These are phyloP conservation scores for Pyrenophora tritici-repentis DNA, from an alignment of 2,329 filamentous ascomycete genomes.

Conservation along the genomic window DNA sequence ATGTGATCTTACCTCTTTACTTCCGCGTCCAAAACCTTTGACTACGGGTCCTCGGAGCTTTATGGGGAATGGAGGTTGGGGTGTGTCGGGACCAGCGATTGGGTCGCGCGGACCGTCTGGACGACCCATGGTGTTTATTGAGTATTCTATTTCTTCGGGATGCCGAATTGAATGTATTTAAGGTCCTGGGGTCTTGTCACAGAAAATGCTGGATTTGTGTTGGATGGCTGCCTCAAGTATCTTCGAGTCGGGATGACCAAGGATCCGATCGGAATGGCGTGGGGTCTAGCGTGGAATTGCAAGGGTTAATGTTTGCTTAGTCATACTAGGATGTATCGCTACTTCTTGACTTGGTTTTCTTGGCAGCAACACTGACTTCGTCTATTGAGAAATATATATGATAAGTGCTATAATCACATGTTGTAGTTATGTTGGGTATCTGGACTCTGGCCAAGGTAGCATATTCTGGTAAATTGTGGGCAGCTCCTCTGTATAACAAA, in stretches of 20 bases:
- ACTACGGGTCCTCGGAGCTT: constrained; percentile 85
- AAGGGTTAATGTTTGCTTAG: constrained; percentile 13
- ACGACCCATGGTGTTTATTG: constrained; percentile 28
- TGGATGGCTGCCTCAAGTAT: constrained; percentile 11
- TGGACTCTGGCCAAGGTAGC: no score
- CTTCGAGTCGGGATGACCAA: constrained; percentile 16
- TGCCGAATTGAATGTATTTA: not conserved
- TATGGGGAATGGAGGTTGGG: constrained; percentile 79
- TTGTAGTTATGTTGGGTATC: no score
- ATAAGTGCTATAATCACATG: no score
- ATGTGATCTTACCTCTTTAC: constrained; percentile 70
- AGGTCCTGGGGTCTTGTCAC: not conserved
- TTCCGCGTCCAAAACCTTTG: constrained; percentile 90
- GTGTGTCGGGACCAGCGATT: constrained; percentile 73
- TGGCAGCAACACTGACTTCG: no score
- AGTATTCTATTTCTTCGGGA: not conserved
- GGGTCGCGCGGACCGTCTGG: constrained; percentile 36
- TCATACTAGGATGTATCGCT: constrained; percentile 2
- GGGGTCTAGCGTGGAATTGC: constrained; percentile 12
- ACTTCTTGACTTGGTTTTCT: no score
- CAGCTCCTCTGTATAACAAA: no score
- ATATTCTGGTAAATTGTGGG: no score
- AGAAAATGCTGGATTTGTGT: not conserved
- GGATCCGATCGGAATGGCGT: constrained; percentile 20
- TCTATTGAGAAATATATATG: no score